Evolutionary conservation across 176 grass and related monocot genomes (phyloP).

Genomic region (Avena sativa): DNA sequence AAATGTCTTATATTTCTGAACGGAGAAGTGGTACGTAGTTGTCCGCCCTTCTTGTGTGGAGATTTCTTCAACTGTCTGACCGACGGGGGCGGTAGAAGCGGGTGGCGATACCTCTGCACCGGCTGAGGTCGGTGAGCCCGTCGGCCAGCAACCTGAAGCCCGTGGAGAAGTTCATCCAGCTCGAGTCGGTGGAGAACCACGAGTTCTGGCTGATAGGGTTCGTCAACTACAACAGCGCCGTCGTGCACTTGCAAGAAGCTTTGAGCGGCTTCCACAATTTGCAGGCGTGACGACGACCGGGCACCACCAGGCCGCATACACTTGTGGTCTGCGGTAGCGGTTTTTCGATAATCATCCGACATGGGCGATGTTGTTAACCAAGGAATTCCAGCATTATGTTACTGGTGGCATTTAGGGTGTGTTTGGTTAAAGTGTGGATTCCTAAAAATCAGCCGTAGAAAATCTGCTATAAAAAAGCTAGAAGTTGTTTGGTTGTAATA

Average conservation of each 20-base stretch:
- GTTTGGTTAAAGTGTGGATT: no score
- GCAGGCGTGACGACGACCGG: slow-evolving; percentile 26
- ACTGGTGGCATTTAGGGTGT: no score
- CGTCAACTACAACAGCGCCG: slow-evolving; percentile 75
- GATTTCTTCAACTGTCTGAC: no score
- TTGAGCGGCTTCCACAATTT: slow-evolving; percentile 39
- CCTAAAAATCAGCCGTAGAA: no score
- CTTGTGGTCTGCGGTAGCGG: neutral
- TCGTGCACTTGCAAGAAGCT: slow-evolving; percentile 62
- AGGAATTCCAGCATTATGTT: neutral
- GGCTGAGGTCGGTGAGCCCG: slow-evolving; percentile 63
- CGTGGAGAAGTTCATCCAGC: slow-evolving; percentile 82
- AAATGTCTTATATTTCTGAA: no score
- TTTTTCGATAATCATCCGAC: neutral
- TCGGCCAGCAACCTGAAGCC: slow-evolving; percentile 65
- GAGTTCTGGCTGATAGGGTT: slow-evolving; percentile 93
- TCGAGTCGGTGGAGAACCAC: slow-evolving; percentile 67
- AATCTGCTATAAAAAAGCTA: no score
- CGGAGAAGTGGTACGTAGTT: no score
- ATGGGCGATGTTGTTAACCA: neutral
- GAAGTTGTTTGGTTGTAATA: no score
- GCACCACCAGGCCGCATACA: neutral
- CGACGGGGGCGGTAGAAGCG: slow-evolving; percentile 23
- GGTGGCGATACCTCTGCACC: slow-evolving; percentile 74
- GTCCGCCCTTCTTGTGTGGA: no score